These are phyloP conservation scores for Picea abies DNA, from an alignment of 83 land plant species.

Conservation along the genomic window DNA sequence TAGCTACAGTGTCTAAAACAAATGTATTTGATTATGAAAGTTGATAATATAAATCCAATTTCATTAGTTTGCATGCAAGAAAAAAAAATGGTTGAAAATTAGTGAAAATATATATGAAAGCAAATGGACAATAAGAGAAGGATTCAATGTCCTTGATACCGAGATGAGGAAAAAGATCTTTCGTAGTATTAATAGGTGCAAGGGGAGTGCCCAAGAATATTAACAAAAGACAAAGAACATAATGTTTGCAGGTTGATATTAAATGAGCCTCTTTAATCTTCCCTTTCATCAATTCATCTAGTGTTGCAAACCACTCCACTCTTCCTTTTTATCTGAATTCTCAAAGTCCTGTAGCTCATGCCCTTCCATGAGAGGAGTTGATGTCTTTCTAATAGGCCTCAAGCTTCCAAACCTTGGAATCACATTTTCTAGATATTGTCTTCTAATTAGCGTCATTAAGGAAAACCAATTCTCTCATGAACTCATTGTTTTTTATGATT, in stretches of 20 bases:
- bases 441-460: no score
- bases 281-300: conserved; percentile 43
- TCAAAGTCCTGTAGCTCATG: conserved; percentile 50
- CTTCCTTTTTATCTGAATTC: conserved; percentile 27
- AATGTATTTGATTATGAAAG: not conserved
- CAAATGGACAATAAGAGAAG: not conserved
- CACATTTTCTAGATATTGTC: no score
- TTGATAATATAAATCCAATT: not conserved
- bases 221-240: conserved; percentile 66
- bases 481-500: no score
- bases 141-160: conserved; percentile 55
- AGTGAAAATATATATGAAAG: not conserved
- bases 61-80: not conserved
- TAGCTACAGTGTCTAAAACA: not conserved
- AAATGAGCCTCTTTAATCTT: conserved; percentile 28
- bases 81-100: not conserved
- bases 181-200: conserved; percentile 56
- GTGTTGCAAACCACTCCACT: conserved; percentile 28
- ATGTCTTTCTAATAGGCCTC: conserved; percentile 40
- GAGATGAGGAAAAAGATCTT: conserved; percentile 58
- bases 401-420: no score
- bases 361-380: conserved; percentile 70
- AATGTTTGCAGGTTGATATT: conserved; percentile 21
- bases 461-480: no score
- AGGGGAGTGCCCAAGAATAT: conserved; percentile 78